A percentile compares a stretch with the other conserved stretches of the same genome.
phyloP scores from a whole-genome alignment of 805 yeast species.

The Barnettozyma sp. region DNA sequence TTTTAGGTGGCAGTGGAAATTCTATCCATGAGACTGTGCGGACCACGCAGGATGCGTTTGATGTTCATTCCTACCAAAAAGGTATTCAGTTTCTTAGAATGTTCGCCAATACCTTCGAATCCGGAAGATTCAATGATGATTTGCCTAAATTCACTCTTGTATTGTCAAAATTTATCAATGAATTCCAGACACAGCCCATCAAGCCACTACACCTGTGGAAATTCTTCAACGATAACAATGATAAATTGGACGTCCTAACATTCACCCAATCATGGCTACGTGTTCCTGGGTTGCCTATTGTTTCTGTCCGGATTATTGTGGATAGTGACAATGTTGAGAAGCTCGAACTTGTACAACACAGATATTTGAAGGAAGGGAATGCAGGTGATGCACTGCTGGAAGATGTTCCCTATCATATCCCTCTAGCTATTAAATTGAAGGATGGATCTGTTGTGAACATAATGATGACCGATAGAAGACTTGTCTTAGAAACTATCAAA shows the following conservation, averaged over 20 bases:
- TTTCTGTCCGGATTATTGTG: slow-evolving; percentile 30
- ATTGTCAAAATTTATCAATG: slow-evolving; percentile 33
- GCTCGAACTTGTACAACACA: slow-evolving; percentile 34
- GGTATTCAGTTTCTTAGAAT: slow-evolving; percentile 51
- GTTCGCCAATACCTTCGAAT: slow-evolving; percentile 39
- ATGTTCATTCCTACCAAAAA: slow-evolving; percentile 47
- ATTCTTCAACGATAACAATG: slow-evolving; percentile 27
- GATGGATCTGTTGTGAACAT: slow-evolving; percentile 33
- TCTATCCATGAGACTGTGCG: too few species aligned
- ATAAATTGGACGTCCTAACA: slow-evolving; percentile 38
- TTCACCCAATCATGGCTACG: slow-evolving; percentile 57
- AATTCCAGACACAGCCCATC: slow-evolving; percentile 32
- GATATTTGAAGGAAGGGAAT: slow-evolving; percentile 26
- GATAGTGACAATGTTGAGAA: too few species aligned
- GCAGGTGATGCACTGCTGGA: slow-evolving; percentile 33
- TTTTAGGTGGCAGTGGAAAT: too few species aligned
- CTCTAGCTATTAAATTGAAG: slow-evolving; percentile 38
- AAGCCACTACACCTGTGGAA: slow-evolving; percentile 51
- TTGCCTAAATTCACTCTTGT: slow-evolving; percentile 29
- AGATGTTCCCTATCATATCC: slow-evolving; percentile 57
- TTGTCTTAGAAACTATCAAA: slow-evolving; percentile 17
- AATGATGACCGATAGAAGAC: slow-evolving; percentile 37
- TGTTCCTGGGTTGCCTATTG: slow-evolving; percentile 51
- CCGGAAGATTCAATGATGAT: slow-evolving; percentile 25
- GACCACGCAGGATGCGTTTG: slow-evolving; percentile 43